These are phyloP conservation scores for Calonectria fujianensis DNA, from an alignment of 2,329 filamentous ascomycete genomes.

Conservation along the genomic window DNA sequence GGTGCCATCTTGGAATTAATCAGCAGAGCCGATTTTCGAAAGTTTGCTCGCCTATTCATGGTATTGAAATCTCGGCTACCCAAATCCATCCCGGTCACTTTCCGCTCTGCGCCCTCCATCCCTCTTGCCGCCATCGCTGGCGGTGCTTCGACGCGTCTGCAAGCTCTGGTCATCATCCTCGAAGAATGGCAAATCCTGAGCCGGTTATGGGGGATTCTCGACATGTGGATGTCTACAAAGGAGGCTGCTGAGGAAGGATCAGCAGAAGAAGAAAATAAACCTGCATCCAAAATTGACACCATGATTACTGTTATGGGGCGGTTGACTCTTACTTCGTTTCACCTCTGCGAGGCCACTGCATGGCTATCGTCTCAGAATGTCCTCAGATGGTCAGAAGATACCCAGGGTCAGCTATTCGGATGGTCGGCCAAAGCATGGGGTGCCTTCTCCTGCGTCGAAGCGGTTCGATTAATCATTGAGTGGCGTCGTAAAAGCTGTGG, in stretches of 20 bases:
- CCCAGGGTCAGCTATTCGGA: constrained; percentile 19
- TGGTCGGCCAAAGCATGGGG: constrained; percentile 35
- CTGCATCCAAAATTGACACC: neutral
- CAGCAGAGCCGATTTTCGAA: constrained; percentile 5
- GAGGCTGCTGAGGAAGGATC: neutral
- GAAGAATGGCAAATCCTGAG: constrained; percentile 41
- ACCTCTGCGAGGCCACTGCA: constrained; percentile 32
- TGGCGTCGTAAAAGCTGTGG: constrained; percentile 12
- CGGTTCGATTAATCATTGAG: constrained; percentile 18
- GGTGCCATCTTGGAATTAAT: constrained; percentile 30
- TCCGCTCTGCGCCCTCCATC: neutral
- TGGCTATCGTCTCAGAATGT: constrained; percentile 28
- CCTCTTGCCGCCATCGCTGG: neutral
- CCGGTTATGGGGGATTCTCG: constrained; percentile 36
- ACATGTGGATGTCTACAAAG: constrained; percentile 37
- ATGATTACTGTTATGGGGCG: neutral
- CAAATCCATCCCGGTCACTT: neutral
- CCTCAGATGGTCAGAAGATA: constrained; percentile 23
- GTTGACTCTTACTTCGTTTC: constrained; percentile 27
- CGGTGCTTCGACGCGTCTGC: constrained; percentile 20
- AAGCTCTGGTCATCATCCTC: constrained; percentile 30
- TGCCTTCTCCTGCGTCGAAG: constrained; percentile 28
- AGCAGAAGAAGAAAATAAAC: neutral
- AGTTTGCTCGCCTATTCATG: neutral
- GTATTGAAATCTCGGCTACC: constrained; percentile 19